Evolutionary conservation across 225 moss, liverwort and hornwort genomes (phyloP), one percentile per base, ranked within the genome.

Genomic region (Neckera pumila): DNA sequence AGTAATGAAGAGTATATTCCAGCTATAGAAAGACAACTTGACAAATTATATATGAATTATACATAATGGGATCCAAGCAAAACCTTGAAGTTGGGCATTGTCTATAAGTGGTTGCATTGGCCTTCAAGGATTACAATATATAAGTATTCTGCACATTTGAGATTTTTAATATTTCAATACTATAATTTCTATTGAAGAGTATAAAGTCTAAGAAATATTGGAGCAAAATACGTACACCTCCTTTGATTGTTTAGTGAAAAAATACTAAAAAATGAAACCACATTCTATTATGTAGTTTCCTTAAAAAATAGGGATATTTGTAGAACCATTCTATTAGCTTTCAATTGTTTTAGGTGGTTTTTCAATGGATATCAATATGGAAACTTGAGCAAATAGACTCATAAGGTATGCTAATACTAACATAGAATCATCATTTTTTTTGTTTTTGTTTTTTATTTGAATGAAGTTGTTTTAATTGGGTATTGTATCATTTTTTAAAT

Each of bases 51-150:
- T 10, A 5, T 2, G 7, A 34, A 64, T 17, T 9, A 9, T 33
- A 10, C 10, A 56, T 34, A 5, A 62, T 62, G 5, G 9, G 3
- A 33, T 64, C 2, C 1, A 2, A 3, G 3, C 5, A 66, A 20
- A 3, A 16, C 10, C 6, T 2, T 36, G 6, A n/a, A 20, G n/a
- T 66, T n/a, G 11, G 11, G 5, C 5, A 36, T 3, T 2, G 0
- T 36, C 33, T 17, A 65, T 5, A 18, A 65, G 9, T 64, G 33
- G 2, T 64, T 9, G 9, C 1, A 1, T 64, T 2, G 1, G 34
- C 34, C 18, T 34, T 34, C 10, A 9, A 10, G 59, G 36, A 0
- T 69, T 23, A 38, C 7, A 12, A 7, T 22, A 7, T 12, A 38
- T 22, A 69, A 38, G 4, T 23, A 38, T 38, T 22, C n/a, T n/a